phyloP scores from a whole-genome alignment of 768 basidiomycete species.

The Tylopilus felleus region DNA sequence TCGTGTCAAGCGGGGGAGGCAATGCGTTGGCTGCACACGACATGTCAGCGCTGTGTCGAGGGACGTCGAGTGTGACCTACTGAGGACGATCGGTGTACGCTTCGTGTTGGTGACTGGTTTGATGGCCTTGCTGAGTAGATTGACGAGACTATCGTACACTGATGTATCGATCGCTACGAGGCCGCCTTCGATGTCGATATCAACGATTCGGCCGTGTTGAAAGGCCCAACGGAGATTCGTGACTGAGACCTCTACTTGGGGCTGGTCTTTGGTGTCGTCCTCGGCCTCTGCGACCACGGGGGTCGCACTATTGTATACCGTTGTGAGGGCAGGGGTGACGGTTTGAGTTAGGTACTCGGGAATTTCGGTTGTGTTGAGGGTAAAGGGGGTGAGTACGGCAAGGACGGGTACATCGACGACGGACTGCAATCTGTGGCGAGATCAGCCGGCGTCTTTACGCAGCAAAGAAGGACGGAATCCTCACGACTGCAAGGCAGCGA shows the following conservation, averaged over 20 bases:
- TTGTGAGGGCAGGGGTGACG: conserved; percentile 40
- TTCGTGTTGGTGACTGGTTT: conserved; percentile 23
- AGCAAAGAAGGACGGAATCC: neutral
- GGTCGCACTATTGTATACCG: conserved; percentile 50
- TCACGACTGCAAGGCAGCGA: conserved; percentile 43
- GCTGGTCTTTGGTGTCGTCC: conserved; percentile 10
- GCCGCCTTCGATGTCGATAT: conserved; percentile 62
- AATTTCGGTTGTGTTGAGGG: conserved; percentile 46
- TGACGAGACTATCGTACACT: conserved; percentile 66
- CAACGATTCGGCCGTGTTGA: conserved; percentile 57
- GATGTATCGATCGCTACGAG: conserved; percentile 46
- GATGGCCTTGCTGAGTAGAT: conserved; percentile 63
- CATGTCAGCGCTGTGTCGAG: neutral
- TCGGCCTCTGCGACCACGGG: conserved; percentile 31
- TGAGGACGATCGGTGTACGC: conserved; percentile 60
- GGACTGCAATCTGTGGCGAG: conserved; percentile 15
- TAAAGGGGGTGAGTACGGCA: conserved; percentile 60
- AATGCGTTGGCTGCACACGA: conserved; percentile 62
- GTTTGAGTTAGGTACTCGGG: conserved; percentile 32
- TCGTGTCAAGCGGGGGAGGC: conserved; percentile 72
- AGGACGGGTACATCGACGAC: conserved; percentile 40
- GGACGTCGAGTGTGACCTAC: conserved; percentile 34
- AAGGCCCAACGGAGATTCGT: conserved; percentile 66
- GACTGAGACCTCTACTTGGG: conserved; percentile 39
- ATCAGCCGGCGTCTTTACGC: neutral